phyloP scores from a whole-genome alignment of 495 filamentous ascomycete genomes.

The Tuber aestivum region DNA sequence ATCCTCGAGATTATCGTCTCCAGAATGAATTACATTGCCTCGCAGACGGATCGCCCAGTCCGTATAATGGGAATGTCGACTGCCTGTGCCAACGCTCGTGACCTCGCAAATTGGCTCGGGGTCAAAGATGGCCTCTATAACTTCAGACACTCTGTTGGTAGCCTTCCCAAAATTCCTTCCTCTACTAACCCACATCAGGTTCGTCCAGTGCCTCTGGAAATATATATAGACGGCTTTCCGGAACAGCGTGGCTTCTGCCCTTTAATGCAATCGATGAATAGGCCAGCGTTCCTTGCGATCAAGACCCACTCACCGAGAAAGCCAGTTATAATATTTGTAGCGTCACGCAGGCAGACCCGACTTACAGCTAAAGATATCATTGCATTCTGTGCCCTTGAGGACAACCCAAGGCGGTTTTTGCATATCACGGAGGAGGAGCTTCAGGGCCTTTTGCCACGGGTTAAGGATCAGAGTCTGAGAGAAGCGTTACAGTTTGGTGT shows the following conservation, averaged over 20 bases:
- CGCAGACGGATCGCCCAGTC: conserved; percentile 80
- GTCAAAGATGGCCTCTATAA: conserved; percentile 97
- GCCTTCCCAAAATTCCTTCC: neutral
- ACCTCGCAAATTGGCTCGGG: conserved; percentile 93
- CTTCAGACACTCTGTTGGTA: conserved; percentile 72
- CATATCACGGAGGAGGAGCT: conserved; percentile 93
- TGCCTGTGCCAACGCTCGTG: conserved; percentile 89
- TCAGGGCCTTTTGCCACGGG: conserved; percentile 68
- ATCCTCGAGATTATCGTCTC: conserved; percentile 99
- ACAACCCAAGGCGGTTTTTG: conserved; percentile 88
- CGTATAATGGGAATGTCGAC: conserved; percentile 96
- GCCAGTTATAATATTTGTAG: conserved; percentile 97
- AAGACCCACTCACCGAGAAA: conserved; percentile 93
- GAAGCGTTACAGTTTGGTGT: conserved; percentile 95
- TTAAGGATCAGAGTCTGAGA: conserved; percentile 85
- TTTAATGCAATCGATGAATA: conserved; percentile 98
- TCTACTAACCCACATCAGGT: conserved; percentile 47
- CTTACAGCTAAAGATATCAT: conserved; percentile 93
- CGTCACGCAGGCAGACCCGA: conserved; percentile 88
- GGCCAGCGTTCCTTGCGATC: conserved; percentile 93
- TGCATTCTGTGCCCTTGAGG: conserved; percentile 97
- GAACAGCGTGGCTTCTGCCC: conserved; percentile 93
- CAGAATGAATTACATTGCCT: conserved; percentile 98
- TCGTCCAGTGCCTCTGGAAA: conserved; percentile 87
- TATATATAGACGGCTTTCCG: conserved; percentile 96